Evolutionary conservation across 2,329 filamentous ascomycete genomes (phyloP).

Genomic region (Pseudogymnoascus sp.): DNA sequence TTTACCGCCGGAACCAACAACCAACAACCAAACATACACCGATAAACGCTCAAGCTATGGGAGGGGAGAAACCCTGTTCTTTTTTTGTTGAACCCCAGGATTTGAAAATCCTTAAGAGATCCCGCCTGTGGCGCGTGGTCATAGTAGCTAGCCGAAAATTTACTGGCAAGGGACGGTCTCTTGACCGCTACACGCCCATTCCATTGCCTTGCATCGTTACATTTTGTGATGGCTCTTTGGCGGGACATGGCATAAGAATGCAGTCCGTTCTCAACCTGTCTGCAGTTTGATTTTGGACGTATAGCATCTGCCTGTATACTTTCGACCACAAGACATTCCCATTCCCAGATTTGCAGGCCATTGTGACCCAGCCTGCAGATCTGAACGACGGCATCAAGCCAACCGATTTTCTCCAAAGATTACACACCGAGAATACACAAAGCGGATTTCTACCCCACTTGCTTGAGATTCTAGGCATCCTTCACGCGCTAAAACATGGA

Average conservation of each 20-base stretch:
- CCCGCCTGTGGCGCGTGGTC: not conserved
- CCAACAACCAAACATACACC: not conserved
- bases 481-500: not conserved
- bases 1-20: not conserved
- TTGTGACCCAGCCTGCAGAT: not conserved
- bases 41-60: not conserved
- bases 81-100: not conserved
- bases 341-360: not conserved
- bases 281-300: not conserved
- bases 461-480: not conserved
- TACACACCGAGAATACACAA: not conserved
- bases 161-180: not conserved
- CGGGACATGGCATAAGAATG: slow-evolving; percentile 1
- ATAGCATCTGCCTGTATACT: not conserved
- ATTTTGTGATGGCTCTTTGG: not conserved
- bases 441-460: not conserved
- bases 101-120: not conserved
- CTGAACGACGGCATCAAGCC: not conserved
- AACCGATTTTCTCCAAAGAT: not conserved
- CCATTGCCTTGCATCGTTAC: not conserved
- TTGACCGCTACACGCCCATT: not conserved
- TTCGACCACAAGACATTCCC: not conserved
- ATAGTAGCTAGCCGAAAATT: not conserved
- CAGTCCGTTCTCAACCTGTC: not conserved
- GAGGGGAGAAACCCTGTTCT: not conserved